Conservation (phyloP, 805 yeast species). For the Candida railenensis region DNA sequence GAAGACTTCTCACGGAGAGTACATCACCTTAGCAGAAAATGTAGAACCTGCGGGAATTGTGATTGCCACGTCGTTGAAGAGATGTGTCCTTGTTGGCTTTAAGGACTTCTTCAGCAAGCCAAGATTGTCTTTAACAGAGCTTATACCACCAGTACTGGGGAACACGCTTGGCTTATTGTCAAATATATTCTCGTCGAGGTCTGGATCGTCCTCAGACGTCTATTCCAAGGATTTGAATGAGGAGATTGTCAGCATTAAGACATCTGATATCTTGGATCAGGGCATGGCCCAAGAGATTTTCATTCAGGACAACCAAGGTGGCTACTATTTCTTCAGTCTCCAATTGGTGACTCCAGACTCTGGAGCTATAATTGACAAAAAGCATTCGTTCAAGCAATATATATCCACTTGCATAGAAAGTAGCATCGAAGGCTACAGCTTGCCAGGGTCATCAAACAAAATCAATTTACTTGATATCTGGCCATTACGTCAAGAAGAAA, state of each 20-base stretch:
- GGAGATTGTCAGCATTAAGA: slow-evolving; percentile 58
- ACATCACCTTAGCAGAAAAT: slow-evolving; percentile 53
- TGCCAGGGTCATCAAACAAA: slow-evolving; percentile 46
- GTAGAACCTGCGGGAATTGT: slow-evolving; percentile 76
- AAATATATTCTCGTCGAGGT: slow-evolving; percentile 8
- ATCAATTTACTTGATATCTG: slow-evolving; percentile 63
- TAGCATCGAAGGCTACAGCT: slow-evolving; percentile 44
- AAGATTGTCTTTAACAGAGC: slow-evolving; percentile 34
- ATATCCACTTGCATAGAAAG: slow-evolving; percentile 29
- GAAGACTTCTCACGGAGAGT: slow-evolving; percentile 43
- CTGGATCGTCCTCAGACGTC: slow-evolving; percentile 9
- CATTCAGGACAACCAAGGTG: slow-evolving; percentile 48
- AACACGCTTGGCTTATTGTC: slow-evolving; percentile 6
- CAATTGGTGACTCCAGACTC: slow-evolving; percentile 25
- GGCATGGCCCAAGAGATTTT: slow-evolving; percentile 44
- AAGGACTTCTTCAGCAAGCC: slow-evolving; percentile 72
- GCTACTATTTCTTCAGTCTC: slow-evolving; percentile 27
- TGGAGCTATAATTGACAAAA: slow-evolving; percentile 23
- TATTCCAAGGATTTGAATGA: slow-evolving; percentile 14
- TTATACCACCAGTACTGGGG: slow-evolving; percentile 15
- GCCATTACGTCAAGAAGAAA: slow-evolving; percentile 33
- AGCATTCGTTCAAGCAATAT: slow-evolving; percentile 28
- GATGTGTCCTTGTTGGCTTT: slow-evolving; percentile 60
- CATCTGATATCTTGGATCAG: slow-evolving; percentile 51
- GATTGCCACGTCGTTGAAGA: slow-evolving; percentile 66